Conservation (phyloP, 2,329 filamentous ascomycete species). For the Allantophomopsis lycopodina region DNA sequence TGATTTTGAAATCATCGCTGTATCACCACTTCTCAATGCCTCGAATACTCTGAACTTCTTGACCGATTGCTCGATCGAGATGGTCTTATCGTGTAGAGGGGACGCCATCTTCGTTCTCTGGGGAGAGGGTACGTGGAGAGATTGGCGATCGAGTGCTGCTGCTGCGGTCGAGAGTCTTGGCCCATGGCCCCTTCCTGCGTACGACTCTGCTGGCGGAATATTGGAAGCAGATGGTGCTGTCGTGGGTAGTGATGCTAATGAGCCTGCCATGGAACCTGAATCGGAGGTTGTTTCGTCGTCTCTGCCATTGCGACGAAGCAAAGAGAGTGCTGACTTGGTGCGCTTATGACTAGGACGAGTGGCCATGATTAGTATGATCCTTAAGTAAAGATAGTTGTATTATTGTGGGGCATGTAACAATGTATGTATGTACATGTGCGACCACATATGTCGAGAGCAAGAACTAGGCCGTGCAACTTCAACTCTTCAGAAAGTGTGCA, state of each 20-base stretch:
- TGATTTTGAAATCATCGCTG: conserved; percentile 74
- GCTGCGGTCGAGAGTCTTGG: conserved; percentile 14
- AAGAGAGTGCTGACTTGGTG: conserved; percentile 36
- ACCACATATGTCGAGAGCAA: too few relatives aligned
- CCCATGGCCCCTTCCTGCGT: conserved; percentile 7
- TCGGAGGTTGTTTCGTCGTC: conserved; percentile 16
- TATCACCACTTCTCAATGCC: conserved; percentile 80
- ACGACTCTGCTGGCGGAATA: conserved; percentile 9
- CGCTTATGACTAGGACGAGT: conserved; percentile 26
- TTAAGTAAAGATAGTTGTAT: too few relatives aligned
- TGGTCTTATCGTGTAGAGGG: conserved; percentile 12
- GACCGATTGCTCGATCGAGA: conserved; percentile 81
- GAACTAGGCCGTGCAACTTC: too few relatives aligned
- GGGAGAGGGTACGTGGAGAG: conserved; percentile 5
- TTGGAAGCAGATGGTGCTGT: conserved; percentile 8
- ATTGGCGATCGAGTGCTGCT: conserved; percentile 10
- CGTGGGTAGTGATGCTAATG: conserved; percentile 11
- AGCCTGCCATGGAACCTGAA: conserved; percentile 10
- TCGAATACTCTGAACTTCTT: conserved; percentile 92
- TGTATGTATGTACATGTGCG: too few relatives aligned
- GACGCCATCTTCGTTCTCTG: conserved; percentile 6
- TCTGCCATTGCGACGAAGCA: conserved; percentile 32
- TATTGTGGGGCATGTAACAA: too few relatives aligned
- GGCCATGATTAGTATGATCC: conserved; percentile 1
- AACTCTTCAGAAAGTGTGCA: too few relatives aligned